Evolutionary conservation across 345 rosid genomes (phyloP).

Genomic region (Angophora floribunda): DNA sequence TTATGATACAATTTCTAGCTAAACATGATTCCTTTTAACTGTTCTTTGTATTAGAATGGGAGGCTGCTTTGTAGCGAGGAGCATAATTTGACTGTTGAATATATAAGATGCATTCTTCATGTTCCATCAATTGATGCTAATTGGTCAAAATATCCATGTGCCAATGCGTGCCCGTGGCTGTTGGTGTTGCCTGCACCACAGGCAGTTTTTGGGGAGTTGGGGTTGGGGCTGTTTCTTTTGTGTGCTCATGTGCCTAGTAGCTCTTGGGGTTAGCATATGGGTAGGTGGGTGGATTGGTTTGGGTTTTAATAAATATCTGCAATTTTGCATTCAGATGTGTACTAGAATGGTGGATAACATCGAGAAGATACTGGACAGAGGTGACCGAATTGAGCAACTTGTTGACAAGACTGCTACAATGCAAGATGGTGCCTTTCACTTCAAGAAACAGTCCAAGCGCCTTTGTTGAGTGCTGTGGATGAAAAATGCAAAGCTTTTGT

Average conservation of each 20-base stretch:
- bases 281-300: background rate
- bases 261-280: background rate
- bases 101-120: background rate
- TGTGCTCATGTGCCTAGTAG: background rate
- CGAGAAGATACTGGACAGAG: conserved; percentile 96
- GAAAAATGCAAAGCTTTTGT: conserved; percentile 95
- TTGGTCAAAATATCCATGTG: background rate
- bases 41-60: background rate
- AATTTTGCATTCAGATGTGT: conserved; percentile 41
- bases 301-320: background rate
- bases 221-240: background rate
- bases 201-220: background rate
- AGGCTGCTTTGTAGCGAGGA: background rate
- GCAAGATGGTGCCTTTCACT: conserved; percentile 91
- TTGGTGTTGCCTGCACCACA: background rate
- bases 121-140: background rate
- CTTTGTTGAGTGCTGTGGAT: conserved; percentile 92
- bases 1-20: background rate
- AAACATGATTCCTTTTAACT: background rate
- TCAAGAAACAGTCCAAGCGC: conserved; percentile 91
- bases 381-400: conserved; percentile 90
- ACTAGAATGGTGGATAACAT: conserved; percentile 95
- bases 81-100: background rate
- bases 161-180: background rate
- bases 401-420: conserved; percentile 95